Evolutionary conservation across 805 yeast genomes (phyloP), one percentile per base, ranked within the genome.

Genomic region (Debaryomyces prosopidis): DNA sequence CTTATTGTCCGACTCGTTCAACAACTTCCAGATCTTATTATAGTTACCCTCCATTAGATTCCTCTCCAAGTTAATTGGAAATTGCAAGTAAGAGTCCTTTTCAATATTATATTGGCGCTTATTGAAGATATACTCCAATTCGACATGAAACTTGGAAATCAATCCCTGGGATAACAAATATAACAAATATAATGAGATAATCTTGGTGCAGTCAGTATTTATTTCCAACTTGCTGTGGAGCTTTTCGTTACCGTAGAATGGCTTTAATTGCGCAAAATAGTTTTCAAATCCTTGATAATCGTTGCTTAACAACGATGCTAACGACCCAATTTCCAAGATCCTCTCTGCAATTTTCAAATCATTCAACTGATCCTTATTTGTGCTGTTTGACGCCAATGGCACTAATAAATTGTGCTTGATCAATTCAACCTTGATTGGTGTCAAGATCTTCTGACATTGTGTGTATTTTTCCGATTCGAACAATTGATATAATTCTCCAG

Each of bases 21-120:
- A 76, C 44, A 87, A 76, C 54, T 81, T 84, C 86, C 94, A 87
- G 38, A 91, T 92, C 66, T 88, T 88, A 65, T 89, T 94, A 67
- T 91, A 94, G 52, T 92, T 87, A 36, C 99, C 99, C 69, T 94
- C 98, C 85, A 92, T 89, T 53, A 94, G 79, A 86, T 95, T 89
- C 53, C 88, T 84, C 65, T 94, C 98, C 56, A 94, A 82, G 54
- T 84, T 83, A 43, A 92, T 84, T 18, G 98, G 98, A 63, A 90
- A 90, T 39, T 81, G 79, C 54, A 92, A 73, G 62, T 77, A 88
- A 53, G 77, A 73, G 62, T 72, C 77, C 31, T 58, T 43, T n/a
- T 88, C 96, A 30, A 76, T 73, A 54, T 89, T 92, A 49, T 81
- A 71, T 43, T 76, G 75, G 16, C 62, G 60, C 41, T 70, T 66